Conservation (phyloP, 306 rosid species). For the Vachellia pachyceras region DNA sequence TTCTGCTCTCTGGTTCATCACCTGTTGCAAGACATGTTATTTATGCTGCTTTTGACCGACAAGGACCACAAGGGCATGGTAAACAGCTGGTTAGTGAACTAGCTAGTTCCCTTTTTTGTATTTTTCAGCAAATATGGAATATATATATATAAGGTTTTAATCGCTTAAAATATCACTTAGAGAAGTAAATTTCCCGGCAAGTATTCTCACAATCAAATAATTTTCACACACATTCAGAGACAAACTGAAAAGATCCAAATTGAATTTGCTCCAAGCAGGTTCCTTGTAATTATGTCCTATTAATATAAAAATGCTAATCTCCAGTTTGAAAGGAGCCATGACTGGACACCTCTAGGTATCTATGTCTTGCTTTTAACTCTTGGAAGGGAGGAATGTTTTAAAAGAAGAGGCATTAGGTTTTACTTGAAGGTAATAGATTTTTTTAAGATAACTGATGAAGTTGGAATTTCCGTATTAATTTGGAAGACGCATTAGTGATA, state of each 20-base stretch:
- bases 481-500: conserved; percentile 4
- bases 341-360: neutral
- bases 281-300: neutral
- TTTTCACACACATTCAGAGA: neutral
- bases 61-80: conserved; percentile 75
- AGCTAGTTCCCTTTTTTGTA: conserved; percentile 1
- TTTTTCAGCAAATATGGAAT: conserved; percentile 1
- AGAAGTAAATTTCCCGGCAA: neutral
- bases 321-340: neutral
- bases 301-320: neutral
- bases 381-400: conserved; percentile 2
- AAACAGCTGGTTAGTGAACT: conserved; percentile 76
- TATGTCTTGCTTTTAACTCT: neutral
- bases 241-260: neutral
- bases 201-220: neutral
- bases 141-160: neutral
- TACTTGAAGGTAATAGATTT: neutral
- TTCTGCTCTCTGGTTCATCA: conserved; percentile 64
- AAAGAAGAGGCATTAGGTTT: neutral
- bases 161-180: neutral
- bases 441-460: neutral
- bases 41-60: conserved; percentile 78
- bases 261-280: neutral
- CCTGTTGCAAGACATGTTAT: conserved; percentile 78
- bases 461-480: neutral